These are phyloP conservation scores for Lasiodiplodia sp. DNA, from an alignment of 2,329 filamentous ascomycete species.

Conservation along the genomic window DNA sequence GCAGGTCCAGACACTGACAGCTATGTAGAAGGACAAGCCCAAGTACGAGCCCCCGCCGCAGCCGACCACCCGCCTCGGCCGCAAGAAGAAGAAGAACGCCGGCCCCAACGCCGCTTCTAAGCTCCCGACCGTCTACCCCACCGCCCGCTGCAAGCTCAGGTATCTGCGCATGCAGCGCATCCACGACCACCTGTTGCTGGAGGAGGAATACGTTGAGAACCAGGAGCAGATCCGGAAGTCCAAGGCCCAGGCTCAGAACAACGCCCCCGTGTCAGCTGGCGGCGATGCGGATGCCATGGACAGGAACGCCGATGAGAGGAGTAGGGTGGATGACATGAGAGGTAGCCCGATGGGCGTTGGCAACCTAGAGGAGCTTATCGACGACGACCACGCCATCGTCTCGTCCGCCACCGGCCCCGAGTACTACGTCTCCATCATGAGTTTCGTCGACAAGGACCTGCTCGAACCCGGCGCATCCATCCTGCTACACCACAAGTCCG, in stretches of 20 bases:
- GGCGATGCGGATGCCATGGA: conserved; percentile 80
- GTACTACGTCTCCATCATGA: conserved; percentile 99
- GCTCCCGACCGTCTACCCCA: conserved; percentile 91
- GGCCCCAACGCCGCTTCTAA: conserved; percentile 95
- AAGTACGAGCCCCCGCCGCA: conserved; percentile 99
- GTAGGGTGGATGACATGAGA: conserved; percentile 96
- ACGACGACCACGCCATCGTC: conserved; percentile 98
- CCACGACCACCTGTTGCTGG: conserved; percentile 94
- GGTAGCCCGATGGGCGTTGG: conserved; percentile 98
- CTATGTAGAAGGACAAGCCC: conserved; percentile 91
- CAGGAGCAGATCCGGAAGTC: conserved; percentile 95
- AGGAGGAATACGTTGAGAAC: conserved; percentile 99
- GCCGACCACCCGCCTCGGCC: conserved; percentile 93
- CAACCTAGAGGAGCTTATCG: conserved; percentile 97
- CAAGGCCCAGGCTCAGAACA: conserved; percentile 74
- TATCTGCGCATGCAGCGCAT: conserved; percentile 98
- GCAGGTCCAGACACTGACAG: conserved; percentile 12
- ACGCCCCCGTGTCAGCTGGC: conserved; percentile 63
- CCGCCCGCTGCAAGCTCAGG: conserved; percentile 94
- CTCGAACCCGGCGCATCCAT: conserved; percentile 96
- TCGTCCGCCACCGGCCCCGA: conserved; percentile 96
- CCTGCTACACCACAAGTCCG: conserved; percentile 94
- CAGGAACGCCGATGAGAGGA: conserved; percentile 90
- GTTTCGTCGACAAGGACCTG: conserved; percentile 98
- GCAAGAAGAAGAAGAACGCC: conserved; percentile 97